Conservation (phyloP, 176 grass and related monocot genomes). For the Hsuehochloa calcarea region DNA sequence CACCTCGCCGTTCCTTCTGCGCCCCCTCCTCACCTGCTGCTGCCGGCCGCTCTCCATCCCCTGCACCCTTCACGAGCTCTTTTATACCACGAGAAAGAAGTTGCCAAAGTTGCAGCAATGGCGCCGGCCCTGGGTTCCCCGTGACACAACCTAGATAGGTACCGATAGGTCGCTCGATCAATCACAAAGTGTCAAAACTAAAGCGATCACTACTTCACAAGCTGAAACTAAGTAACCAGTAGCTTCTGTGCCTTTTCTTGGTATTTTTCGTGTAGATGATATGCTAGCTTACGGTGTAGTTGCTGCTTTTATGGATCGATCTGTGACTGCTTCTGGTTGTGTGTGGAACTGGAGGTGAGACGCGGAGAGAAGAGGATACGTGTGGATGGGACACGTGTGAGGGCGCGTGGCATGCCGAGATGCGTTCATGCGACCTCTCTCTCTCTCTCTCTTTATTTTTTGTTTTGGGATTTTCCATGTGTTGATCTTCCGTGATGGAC, state of each 20-base stretch:
- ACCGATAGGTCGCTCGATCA: background rate
- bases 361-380: background rate
- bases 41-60: conserved; percentile 14
- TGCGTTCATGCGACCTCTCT: background rate
- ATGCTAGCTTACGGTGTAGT: background rate
- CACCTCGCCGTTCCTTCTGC: conserved; percentile 30
- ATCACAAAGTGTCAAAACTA: background rate
- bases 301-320: background rate
- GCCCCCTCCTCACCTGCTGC: conserved; percentile 27
- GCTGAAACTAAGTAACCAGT: background rate
- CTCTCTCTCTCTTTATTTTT: no score
- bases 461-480: background rate
- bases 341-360: background rate
- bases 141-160: conserved; percentile 7
- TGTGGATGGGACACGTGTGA: background rate
- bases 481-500: background rate
- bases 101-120: conserved; percentile 27
- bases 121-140: conserved; percentile 31
- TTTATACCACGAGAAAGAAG: conserved; percentile 10
- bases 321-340: background rate
- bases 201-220: background rate
- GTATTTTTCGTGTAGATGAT: background rate
- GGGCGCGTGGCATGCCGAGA: background rate
- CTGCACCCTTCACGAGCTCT: background rate
- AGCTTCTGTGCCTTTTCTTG: background rate